Base-by-base conservation (phyloP, 2,329 filamentous ascomycete genomes). In the Aspergillus unguis region DNA sequence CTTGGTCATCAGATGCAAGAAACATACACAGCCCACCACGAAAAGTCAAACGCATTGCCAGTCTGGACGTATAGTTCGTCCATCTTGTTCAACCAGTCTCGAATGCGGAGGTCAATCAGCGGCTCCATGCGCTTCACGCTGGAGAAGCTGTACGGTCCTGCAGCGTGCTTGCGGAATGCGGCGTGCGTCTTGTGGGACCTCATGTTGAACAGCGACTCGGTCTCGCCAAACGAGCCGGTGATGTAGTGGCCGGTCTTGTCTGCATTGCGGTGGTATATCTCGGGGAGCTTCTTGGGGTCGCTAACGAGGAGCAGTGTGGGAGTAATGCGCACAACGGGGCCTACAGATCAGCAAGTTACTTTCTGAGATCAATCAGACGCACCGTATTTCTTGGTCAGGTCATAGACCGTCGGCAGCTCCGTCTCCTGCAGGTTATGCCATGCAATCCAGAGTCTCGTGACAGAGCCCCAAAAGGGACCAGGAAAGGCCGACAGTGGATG, bases 51-150 rank as follows among this genome's bases (percentile, higher is more conserved):
- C 0, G 65, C 59, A 37, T 76, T 63, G 1, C 73, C 71, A 0
- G 71, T 73, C 6, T 70, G 64, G 3, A 70, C 76, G 55, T 82
- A 85, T 4, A 63, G 64, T 2, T 69, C 62, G 2, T 75, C 69
- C 2, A 85, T 68, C n/a, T 72, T 76, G 3, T 62, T 58, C 6
- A 78, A 69, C 81, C 80, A 85, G n/a, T 73, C 65, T 2, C 63
- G 52, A 43, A 84, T 80, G 7, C 76, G 71, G 2, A 62, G 56
- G 53, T 84, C 80, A 2, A 85, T 71, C 29, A 84, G 58, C 0
- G 79, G 77, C 62, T 85, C 82, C 77, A 82, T 84, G 57, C 76
- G 80, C 65, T 79, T 80, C 58, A 84, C 76, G 58, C 81, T 83
- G 41, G 68, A 74, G 60, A 83, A 81, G 48, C 74, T 78, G 60